Percentiles rank a stretch among this genome's conserved stretches.
Conservation (phyloP, 2,329 filamentous ascomycete genomes). For the Talaromyces pinophilus region DNA sequence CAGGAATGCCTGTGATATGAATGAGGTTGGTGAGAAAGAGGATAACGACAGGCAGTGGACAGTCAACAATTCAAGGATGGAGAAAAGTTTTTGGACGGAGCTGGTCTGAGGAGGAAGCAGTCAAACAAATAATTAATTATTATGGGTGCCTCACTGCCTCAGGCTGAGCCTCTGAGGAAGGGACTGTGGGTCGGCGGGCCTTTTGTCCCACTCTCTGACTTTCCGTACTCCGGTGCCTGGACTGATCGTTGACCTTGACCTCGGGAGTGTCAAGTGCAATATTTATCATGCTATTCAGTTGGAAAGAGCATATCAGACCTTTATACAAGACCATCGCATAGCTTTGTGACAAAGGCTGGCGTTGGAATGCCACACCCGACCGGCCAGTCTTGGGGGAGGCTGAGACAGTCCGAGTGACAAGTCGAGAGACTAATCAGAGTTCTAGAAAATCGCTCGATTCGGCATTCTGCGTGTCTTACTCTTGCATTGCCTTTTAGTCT, state of each 20-base stretch:
- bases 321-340: background rate
- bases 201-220: background rate
- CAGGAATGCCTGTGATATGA: background rate
- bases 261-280: background rate
- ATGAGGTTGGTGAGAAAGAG: too few relatives aligned
- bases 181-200: slow-evolving; percentile 2
- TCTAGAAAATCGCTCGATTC: background rate
- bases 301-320: background rate
- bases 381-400: slow-evolving; percentile 8
- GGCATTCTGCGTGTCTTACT: background rate
- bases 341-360: background rate
- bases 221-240: background rate
- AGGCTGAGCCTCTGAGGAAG: background rate
- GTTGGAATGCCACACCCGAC: background rate
- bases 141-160: slow-evolving; percentile 11
- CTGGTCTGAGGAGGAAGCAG: background rate
- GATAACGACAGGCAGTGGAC: background rate
- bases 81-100: slow-evolving; percentile 11
- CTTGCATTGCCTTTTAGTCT: background rate
- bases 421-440: slow-evolving; percentile 2
- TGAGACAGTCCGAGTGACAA: slow-evolving; percentile 13
- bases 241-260: too few relatives aligned
- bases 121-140: background rate
- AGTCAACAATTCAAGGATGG: background rate
- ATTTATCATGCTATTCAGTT: background rate